Evolutionary conservation across 768 basidiomycete genomes (phyloP).

Genomic region (Panaeolus papilionaceus): DNA sequence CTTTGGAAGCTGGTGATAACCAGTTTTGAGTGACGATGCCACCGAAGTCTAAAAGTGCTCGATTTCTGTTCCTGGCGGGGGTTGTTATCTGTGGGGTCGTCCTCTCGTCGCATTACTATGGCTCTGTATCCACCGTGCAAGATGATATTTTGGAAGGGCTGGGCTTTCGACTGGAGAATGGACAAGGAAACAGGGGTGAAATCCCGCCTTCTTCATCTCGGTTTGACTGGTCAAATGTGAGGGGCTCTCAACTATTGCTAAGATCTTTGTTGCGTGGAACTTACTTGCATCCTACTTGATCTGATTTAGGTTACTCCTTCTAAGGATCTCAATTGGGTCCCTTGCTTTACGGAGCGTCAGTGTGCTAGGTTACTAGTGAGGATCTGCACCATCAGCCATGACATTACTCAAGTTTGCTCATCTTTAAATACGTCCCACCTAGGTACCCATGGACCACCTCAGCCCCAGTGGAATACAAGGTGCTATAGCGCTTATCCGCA

Average conservation of each 20-base stretch:
- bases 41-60: not conserved
- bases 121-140: not conserved
- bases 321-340: too few species aligned
- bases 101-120: not conserved
- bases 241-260: not conserved
- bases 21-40: not conserved
- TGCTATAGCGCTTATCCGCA: too few species aligned
- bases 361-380: too few species aligned
- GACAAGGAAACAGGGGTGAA: not conserved
- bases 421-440: not conserved
- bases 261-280: not conserved
- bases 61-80: not conserved
- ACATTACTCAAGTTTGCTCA: too few species aligned
- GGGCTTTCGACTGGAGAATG: not conserved
- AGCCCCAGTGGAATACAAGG: too few species aligned
- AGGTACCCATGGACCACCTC: too few species aligned
- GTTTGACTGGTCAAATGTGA: slow-evolving; percentile 1
- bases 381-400: not conserved
- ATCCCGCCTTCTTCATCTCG: not conserved
- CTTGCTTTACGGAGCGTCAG: too few species aligned
- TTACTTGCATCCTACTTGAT: not conserved
- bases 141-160: not conserved
- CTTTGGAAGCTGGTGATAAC: not conserved
- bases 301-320: not conserved
- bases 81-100: not conserved